A percentile compares a stretch with the other conserved stretches of the same genome.
Evolutionary conservation across 768 basidiomycete species (phyloP).

Genomic region (Auricularia sp.): DNA sequence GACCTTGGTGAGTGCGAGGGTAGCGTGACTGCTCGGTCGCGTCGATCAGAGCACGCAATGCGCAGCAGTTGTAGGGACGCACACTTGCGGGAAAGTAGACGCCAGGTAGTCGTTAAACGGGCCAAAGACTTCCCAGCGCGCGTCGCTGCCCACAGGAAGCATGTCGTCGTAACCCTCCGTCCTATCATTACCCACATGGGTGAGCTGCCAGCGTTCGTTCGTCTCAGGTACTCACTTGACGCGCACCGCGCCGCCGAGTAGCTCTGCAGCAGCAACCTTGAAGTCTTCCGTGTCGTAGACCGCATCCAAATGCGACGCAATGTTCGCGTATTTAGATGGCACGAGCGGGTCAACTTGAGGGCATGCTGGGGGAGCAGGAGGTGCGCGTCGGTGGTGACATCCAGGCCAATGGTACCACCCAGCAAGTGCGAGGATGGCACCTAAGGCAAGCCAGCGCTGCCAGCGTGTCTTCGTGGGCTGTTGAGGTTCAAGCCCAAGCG

Average conservation of each 20-base stretch:
- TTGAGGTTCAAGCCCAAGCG: too few relatives aligned
- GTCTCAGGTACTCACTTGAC: background rate
- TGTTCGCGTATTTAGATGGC: background rate
- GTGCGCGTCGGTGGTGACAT: too few relatives aligned
- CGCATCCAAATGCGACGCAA: background rate
- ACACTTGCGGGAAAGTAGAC: conserved; percentile 30
- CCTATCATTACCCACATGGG: background rate
- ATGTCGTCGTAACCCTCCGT: background rate
- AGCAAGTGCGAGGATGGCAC: too few relatives aligned
- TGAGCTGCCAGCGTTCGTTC: background rate
- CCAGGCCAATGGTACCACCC: too few relatives aligned
- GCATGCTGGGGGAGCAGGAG: background rate
- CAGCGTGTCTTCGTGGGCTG: too few relatives aligned
- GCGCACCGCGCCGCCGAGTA: background rate
- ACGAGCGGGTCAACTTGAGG: background rate
- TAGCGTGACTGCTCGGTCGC: conserved; percentile 15
- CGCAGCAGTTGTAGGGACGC: conserved; percentile 5
- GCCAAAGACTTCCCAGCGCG: conserved; percentile 25
- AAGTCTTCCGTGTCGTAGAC: background rate
- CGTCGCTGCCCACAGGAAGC: background rate
- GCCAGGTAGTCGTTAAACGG: conserved; percentile 27
- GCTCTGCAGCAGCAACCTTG: background rate
- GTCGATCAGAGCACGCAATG: background rate
- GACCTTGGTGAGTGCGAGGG: conserved; percentile 24
- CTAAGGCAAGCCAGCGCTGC: too few relatives aligned